Base-by-base conservation (phyloP, 495 filamentous ascomycete species). In the Tuber melanosporum region DNA sequence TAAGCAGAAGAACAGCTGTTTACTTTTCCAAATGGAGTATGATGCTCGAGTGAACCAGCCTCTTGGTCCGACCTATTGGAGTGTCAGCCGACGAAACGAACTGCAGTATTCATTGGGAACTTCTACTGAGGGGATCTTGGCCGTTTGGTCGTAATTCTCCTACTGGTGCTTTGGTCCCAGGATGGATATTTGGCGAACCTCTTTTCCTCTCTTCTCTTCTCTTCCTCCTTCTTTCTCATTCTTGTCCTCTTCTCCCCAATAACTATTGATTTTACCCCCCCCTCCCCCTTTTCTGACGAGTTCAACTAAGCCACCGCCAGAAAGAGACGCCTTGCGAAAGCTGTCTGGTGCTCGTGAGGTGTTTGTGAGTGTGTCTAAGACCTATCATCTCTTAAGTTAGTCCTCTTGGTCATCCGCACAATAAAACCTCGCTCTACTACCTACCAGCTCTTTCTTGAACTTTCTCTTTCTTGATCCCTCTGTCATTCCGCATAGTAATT, bases 231-330 rank as follows among this genome's bases (percentile, higher is more conserved):
- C 52, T 15, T 52, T 52, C 47, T 7, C 52, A 57, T 57, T 57
- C 52, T 26, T 26, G n/a, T 26, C n/a, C 22, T 26, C 52, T 26
- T n/a, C 52, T 26, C 52, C 10, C 52, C n/a, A 26, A 26, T 57
- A 32, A 32, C 1, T 32, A 57, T 26, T 22, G 9, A 26, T 57
- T 12, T 26, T 57, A 57, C n/a, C 6, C 20, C 46, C 46, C 22
- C 19, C 6, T 7, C 47, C 20, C 8, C 47, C 57, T 14, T 8
- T 66, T 66, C 26, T 66, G 57, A 66, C 57, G 26, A 36, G 57
- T 66, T 66, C 57, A 66, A 36, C 57, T 66, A 66, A 66, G 57
- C 57, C 57, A 66, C 26, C 26, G 57, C 57, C 57, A 36, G 57
- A 66, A 32, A 32, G 57, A 66, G 12, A 66, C 26, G 57, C 57